phyloP scores from a whole-genome alignment of 345 rosid species.

The Cardamine chenopodiifolia region DNA sequence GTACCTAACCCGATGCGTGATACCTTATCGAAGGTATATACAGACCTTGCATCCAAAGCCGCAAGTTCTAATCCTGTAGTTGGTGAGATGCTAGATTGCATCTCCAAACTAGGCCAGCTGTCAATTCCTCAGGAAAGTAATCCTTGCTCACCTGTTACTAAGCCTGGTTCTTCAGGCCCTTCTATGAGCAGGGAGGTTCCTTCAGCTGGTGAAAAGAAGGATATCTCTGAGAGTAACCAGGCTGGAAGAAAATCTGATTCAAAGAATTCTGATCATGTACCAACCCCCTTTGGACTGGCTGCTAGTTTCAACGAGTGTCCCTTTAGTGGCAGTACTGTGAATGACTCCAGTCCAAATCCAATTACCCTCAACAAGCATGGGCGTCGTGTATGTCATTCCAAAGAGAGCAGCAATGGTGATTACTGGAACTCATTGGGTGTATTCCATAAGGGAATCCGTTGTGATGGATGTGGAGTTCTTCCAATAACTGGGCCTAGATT shows the following conservation, averaged over 20 bases:
- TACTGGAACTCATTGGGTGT: conserved; percentile 43
- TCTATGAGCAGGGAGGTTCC: conserved; percentile 11
- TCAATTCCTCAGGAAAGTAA: conserved; percentile 6
- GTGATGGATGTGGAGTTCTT: conserved; percentile 90
- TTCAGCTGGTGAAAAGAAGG: conserved; percentile 36
- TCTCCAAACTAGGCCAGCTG: conserved; percentile 43
- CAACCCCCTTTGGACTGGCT: conserved; percentile 24
- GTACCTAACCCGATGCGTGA: conserved; percentile 65
- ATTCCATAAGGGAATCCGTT: conserved; percentile 81
- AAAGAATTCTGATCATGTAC: conserved; percentile 23
- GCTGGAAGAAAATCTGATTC: conserved; percentile 31
- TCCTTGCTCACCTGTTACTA: conserved; percentile 25
- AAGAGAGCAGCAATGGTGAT: conserved; percentile 44
- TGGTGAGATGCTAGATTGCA: conserved; percentile 40
- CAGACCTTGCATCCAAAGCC: conserved; percentile 63
- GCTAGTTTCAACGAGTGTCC: conserved; percentile 54
- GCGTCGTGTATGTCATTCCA: conserved; percentile 27
- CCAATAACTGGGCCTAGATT: conserved; percentile 90
- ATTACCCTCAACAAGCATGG: conserved; percentile 5
- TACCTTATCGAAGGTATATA: conserved; percentile 53
- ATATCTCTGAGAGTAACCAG: conserved; percentile 29
- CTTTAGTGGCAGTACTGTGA: conserved; percentile 53
- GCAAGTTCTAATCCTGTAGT: conserved; percentile 48
- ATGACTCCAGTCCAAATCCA: conserved; percentile 16
- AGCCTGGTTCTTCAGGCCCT: conserved; percentile 32